Evolutionary conservation across 139 green algal species (phyloP).

Genomic region (Tetradesmus lagerheimii): DNA sequence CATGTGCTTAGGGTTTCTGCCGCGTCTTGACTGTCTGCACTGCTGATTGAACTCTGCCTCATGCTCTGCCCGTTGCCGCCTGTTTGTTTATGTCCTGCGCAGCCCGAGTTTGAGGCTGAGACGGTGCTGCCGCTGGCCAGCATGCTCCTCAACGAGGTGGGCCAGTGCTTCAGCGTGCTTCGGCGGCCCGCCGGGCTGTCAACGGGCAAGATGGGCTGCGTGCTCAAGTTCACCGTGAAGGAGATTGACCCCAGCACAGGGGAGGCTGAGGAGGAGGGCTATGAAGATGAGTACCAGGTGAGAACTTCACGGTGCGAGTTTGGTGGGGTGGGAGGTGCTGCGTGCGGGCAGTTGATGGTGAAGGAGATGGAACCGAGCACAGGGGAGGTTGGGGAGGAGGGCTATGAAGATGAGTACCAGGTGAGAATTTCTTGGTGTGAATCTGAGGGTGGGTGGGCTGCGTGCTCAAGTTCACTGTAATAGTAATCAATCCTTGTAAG

Average conservation of each 20-base stretch:
- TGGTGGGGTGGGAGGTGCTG: background rate
- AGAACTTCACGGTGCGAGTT: background rate
- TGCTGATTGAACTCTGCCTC: background rate
- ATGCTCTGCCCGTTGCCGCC: background rate
- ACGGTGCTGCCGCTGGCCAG: constrained; percentile 79
- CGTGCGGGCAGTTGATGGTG: constrained; percentile 83
- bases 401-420: constrained; percentile 99
- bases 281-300: constrained; percentile 97
- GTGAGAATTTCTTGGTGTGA: too few species aligned
- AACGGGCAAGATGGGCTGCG: constrained; percentile 78
- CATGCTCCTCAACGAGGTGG: constrained; percentile 85
- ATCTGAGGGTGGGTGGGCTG: too few species aligned
- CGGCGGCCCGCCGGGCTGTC: constrained; percentile 64
- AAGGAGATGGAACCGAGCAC: constrained; percentile 98
- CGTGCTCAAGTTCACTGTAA: too few species aligned
- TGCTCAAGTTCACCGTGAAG: constrained; percentile 96
- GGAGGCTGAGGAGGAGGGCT: constrained; percentile 93
- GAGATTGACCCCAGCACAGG: constrained; percentile 96
- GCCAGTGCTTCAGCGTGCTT: constrained; percentile 88
- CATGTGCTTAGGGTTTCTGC: too few species aligned
- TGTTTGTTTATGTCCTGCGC: background rate
- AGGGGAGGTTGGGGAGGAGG: constrained; percentile 92
- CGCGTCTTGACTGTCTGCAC: too few species aligned
- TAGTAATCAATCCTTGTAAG: too few species aligned
- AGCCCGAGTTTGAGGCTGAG: constrained; percentile 88